These are phyloP conservation scores for Hebeloma cylindrosporum DNA, from an alignment of 768 basidiomycete genomes.

Conservation along the genomic window DNA sequence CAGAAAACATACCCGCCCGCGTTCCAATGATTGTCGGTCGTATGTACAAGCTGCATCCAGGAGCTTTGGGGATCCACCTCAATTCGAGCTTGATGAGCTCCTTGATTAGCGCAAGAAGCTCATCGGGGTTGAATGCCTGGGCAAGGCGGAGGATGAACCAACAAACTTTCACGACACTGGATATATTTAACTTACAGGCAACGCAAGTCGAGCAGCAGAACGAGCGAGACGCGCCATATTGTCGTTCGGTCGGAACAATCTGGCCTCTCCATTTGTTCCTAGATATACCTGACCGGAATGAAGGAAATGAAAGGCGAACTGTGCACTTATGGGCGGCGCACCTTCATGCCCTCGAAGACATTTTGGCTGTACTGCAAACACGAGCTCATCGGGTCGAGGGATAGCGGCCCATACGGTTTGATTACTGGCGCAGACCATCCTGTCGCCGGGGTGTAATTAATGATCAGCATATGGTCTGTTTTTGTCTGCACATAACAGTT, in stretches of 20 bases:
- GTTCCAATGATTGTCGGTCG: conserved; percentile 75
- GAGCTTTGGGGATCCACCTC: conserved; percentile 79
- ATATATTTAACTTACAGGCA: too few relatives aligned
- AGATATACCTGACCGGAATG: conserved; percentile 58
- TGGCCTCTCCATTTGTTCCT: conserved; percentile 67
- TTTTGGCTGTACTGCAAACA: conserved; percentile 88
- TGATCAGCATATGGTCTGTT: conserved; percentile 78
- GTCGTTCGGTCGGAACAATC: conserved; percentile 79
- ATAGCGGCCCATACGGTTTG: conserved; percentile 69
- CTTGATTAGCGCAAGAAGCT: conserved; percentile 71
- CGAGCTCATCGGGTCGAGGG: conserved; percentile 66
- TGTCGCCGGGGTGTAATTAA: conserved; percentile 55
- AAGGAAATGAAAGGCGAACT: too few relatives aligned
- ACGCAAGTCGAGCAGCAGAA: conserved; percentile 68
- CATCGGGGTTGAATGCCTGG: conserved; percentile 71
- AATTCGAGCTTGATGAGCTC: conserved; percentile 67
- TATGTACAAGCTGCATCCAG: conserved; percentile 84
- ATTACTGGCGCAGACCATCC: conserved; percentile 78
- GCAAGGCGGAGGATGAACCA: background rate
- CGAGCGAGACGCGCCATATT: conserved; percentile 83
- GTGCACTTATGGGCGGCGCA: too few relatives aligned
- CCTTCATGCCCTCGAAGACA: conserved; percentile 88
- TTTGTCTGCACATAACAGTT: conserved; percentile 44
- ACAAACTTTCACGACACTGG: too few relatives aligned
- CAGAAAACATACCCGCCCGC: conserved; percentile 42